Evolutionary conservation across 2,329 filamentous ascomycete genomes (phyloP), one percentile per base, ranked within the genome.

Genomic region (Colletotrichum sp.): DNA sequence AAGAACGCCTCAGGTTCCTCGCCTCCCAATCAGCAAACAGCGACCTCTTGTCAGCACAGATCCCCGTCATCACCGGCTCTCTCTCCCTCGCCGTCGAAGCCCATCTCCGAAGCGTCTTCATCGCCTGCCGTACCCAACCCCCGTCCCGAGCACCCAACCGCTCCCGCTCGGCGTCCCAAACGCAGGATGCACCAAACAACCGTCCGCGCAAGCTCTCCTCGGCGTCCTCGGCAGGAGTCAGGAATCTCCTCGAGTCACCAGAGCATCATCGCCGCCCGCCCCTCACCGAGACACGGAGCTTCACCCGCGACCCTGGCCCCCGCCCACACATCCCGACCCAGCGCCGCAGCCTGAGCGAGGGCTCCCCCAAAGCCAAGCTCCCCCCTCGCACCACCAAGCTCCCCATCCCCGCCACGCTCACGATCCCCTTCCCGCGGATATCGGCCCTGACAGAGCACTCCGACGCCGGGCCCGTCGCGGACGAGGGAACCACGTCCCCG

Each of bases 101-200:
- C 13, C 72, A 74, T 51, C 62, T 74, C 29, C 61, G 72, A 8
- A 72, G 72, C 11, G 72, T 74, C 3, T 74, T 74, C 57, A 74
- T 74, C 31, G 12, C 38, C 15, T 74, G 72, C 21, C 72, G 72
- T 15, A 72, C 38, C 8, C 55, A 58, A 31, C 34, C 72, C 6
- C 57, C 54, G 7, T 13, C 38, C 4, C 43, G 36, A 4, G 16
- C 6, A 11, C 13, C 21, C 24, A 61, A 21, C 12, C 66, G 66
- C 6, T 47, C 57, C 4, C 55, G 72, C 27, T 47, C 57, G 9
- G 31, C 62, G 3, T 62, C 55, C 5, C 55, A 68, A 18, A 47
- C 33, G n/a, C 29, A 58, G 18, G 57, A 72, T 6, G 27, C 15
- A 5, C 18, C 21, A 5, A 63, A 47, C 4, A 59, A 64, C 6